These are phyloP conservation scores for Rhazya stricta DNA, from an alignment of 257 asterid species.

Conservation along the genomic window DNA sequence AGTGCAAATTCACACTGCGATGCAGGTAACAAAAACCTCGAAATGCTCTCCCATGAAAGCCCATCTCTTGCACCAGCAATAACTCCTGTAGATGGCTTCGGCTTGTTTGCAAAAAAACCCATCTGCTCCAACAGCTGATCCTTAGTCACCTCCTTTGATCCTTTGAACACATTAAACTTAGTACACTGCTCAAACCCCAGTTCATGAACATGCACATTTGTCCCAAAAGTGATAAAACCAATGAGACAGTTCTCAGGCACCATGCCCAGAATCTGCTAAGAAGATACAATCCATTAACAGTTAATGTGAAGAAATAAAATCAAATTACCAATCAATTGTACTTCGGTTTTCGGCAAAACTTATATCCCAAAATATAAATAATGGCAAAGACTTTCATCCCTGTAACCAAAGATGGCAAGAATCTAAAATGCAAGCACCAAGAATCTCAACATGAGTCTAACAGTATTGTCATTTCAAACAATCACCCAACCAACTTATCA, in stretches of 20 bases:
- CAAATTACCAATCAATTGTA: not conserved
- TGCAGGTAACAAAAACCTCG: conserved; percentile 94
- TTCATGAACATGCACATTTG: conserved; percentile 90
- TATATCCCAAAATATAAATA: not conserved
- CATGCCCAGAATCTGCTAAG: conserved; percentile 75
- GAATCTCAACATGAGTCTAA: not conserved
- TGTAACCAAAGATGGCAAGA: not conserved
- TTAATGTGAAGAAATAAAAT: not conserved
- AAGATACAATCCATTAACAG: conserved; percentile 13
- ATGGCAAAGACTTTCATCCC: not conserved
- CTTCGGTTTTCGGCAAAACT: not conserved
- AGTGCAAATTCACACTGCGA: conserved; percentile 94
- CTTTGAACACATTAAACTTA: conserved; percentile 93
- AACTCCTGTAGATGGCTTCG: conserved; percentile 77
- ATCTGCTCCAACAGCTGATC: conserved; percentile 89
- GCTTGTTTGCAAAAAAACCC: conserved; percentile 85
- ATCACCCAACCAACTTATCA: not conserved
- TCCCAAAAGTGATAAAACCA: conserved; percentile 88
- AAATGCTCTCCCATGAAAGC: conserved; percentile 80
- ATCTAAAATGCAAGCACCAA: not conserved
- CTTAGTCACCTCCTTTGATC: conserved; percentile 82
- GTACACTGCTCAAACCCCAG: conserved; percentile 89
- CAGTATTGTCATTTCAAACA: not conserved
- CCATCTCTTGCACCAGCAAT: conserved; percentile 96
- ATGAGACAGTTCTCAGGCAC: conserved; percentile 88